Evolutionary conservation across 192 early-diverging fungal species (phyloP).

Genomic region (Geosiphon pyriformis): DNA sequence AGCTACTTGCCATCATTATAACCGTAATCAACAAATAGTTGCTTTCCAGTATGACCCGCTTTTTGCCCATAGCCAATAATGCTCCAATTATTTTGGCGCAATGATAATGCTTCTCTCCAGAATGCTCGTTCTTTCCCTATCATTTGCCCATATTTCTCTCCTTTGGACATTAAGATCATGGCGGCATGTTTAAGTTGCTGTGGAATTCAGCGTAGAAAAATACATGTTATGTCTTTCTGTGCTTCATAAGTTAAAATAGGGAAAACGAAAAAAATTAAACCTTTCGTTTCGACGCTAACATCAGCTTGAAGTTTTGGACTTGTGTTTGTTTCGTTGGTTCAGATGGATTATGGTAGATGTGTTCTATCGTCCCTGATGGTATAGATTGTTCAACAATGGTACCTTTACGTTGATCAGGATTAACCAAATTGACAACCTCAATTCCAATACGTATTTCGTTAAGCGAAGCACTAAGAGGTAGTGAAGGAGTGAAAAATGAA

Average conservation of each 20-base stretch:
- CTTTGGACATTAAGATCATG: slow-evolving; percentile 4
- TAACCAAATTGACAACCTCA: slow-evolving; percentile 18
- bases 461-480: slow-evolving; percentile 3
- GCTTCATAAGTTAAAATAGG: background rate
- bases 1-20: slow-evolving; percentile 7
- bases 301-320: slow-evolving; percentile 21
- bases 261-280: background rate
- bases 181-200: slow-evolving; percentile 22
- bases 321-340: slow-evolving; percentile 4
- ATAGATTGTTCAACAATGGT: slow-evolving; percentile 3
- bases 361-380: slow-evolving; percentile 2
- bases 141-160: background rate
- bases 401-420: background rate
- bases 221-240: background rate
- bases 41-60: background rate
- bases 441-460: slow-evolving; percentile 22
- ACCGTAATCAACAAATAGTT: slow-evolving; percentile 23
- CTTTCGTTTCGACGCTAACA: slow-evolving; percentile 21
- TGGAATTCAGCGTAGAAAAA: background rate
- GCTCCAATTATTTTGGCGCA: slow-evolving; percentile 18
- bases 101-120: slow-evolving; percentile 21
- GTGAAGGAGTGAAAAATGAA: background rate
- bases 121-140: slow-evolving; percentile 18
- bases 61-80: slow-evolving; percentile 3
- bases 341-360: slow-evolving; percentile 6